Conservation (phyloP, 345 rosid genomes). For the Pugionium cornutum region DNA sequence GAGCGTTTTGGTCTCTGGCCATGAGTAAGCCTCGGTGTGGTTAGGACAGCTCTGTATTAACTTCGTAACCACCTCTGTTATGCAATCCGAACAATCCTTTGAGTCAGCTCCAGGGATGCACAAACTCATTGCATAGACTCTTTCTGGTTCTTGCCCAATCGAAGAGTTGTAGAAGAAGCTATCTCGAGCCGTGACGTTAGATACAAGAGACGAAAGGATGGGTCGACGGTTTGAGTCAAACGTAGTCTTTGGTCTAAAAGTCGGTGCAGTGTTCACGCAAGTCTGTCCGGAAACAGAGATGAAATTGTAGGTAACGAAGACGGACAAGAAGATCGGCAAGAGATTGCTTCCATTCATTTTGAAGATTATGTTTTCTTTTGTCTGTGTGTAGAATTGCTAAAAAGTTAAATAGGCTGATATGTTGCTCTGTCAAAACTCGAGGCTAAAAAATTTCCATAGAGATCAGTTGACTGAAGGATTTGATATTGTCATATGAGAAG, state of each 20-base stretch:
- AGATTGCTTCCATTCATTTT: constrained; percentile 5
- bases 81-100: constrained; percentile 33
- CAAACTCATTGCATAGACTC: constrained; percentile 18
- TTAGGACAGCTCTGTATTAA: constrained; percentile 31
- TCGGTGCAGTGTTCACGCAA: background rate
- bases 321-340: background rate
- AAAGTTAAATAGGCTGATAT: background rate
- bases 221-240: constrained; percentile 36
- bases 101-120: constrained; percentile 17
- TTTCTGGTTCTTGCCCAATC: background rate
- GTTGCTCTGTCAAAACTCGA: background rate
- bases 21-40: constrained; percentile 41
- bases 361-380: background rate
- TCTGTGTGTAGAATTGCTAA: background rate
- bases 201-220: constrained; percentile 13
- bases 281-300: constrained; percentile 25
- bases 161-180: constrained; percentile 20
- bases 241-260: constrained; percentile 33
- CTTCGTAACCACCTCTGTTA: constrained; percentile 6
- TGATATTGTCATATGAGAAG: too few species aligned
- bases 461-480: too few species aligned
- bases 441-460: too few species aligned
- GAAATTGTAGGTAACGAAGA: constrained; percentile 9
- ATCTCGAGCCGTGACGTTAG: constrained; percentile 11
- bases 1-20: constrained; percentile 27